phyloP scores from a whole-genome alignment of 78 protist genomes.

The Polysphondylium violaceum region DNA sequence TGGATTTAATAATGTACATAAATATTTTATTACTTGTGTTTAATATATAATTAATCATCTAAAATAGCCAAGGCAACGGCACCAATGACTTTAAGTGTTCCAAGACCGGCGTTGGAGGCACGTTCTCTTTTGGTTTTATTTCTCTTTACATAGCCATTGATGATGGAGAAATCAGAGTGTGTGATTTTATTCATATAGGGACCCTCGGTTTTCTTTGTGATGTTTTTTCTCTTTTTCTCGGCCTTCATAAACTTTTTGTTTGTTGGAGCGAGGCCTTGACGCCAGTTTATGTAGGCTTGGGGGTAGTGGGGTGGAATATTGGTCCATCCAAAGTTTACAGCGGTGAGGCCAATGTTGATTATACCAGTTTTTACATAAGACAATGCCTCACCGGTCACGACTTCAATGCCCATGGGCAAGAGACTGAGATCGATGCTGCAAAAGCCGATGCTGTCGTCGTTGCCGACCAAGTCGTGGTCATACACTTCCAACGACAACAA shows the following conservation, averaged over 20 bases:
- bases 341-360: constrained; percentile 28
- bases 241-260: constrained; percentile 1
- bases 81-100: constrained; percentile 14
- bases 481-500: constrained; percentile 16
- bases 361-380: constrained; percentile 28
- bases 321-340: constrained; percentile 19
- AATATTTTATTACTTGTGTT: too few species aligned
- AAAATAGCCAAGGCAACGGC: too few species aligned
- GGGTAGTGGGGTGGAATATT: constrained; percentile 40
- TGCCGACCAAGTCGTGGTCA: constrained; percentile 29
- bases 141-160: constrained; percentile 57
- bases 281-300: constrained; percentile 10
- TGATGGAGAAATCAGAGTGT: constrained; percentile 15
- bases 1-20: too few species aligned
- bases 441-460: constrained; percentile 39
- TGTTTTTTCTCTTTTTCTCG: not conserved
- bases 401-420: constrained; percentile 38
- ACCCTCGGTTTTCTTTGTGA: not conserved
- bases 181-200: constrained; percentile 29
- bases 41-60: too few species aligned
- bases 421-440: constrained; percentile 23
- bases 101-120: not conserved
- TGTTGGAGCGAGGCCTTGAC: not conserved
- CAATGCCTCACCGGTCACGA: constrained; percentile 17
- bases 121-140: constrained; percentile 4